Conservation (phyloP, 345 rosid genomes). For the Dipteronia sinensis region DNA sequence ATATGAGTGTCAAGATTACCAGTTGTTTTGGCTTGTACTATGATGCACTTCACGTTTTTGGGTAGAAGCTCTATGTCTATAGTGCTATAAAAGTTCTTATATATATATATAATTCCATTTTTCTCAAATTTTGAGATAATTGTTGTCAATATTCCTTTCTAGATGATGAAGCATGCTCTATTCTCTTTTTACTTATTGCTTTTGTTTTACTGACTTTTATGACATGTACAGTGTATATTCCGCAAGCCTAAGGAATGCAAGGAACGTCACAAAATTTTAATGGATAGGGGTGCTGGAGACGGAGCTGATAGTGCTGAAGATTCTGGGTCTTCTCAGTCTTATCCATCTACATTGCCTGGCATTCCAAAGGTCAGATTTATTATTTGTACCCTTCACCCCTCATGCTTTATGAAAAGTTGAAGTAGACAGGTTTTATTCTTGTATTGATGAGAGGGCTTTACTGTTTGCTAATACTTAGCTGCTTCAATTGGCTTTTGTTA, state of each 20-base stretch:
- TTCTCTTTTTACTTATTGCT: not conserved
- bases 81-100: not conserved
- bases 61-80: not conserved
- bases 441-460: constrained; percentile 12
- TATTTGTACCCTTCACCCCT: not conserved
- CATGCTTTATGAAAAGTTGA: constrained; percentile 11
- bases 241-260: constrained; percentile 93
- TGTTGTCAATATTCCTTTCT: constrained; percentile 1
- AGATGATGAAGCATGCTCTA: constrained; percentile 10
- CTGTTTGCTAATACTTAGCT: constrained; percentile 19
- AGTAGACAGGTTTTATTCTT: constrained; percentile 1
- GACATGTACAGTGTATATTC: constrained; percentile 68
- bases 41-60: constrained; percentile 9
- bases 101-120: not conserved
- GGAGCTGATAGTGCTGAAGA: constrained; percentile 99
- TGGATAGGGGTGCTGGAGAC: constrained; percentile 88
- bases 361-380: constrained; percentile 77
- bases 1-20: constrained; percentile 7
- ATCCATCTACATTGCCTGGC: constrained; percentile 99
- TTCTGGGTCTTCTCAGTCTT: constrained; percentile 96
- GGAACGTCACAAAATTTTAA: constrained; percentile 91
- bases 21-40: not conserved
- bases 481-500: constrained; percentile 19
- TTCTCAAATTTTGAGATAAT: not conserved
- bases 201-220: constrained; percentile 18